phyloP scores from a whole-genome alignment of 257 asterid genomes.

The Paraleonurus japonicus region DNA sequence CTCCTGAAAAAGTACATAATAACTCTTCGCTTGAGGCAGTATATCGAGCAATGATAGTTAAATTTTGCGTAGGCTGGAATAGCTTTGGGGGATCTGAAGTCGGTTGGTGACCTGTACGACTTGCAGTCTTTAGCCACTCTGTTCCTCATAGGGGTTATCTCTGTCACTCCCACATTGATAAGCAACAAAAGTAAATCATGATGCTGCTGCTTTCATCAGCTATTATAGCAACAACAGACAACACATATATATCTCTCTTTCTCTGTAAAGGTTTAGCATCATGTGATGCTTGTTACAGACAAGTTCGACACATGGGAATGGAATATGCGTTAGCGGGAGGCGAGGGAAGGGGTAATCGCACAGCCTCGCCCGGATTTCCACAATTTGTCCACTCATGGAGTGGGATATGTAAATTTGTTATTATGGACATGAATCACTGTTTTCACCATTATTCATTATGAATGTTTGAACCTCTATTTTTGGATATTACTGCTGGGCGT shows the following conservation, averaged over 20 bases:
- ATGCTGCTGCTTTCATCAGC: slow-evolving; percentile 17
- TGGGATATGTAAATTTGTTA: slow-evolving; percentile 19
- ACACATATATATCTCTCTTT: background rate
- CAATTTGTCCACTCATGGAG: background rate
- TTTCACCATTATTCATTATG: background rate
- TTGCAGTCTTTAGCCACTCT: slow-evolving; percentile 77
- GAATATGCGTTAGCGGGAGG: background rate
- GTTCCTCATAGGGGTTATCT: slow-evolving; percentile 77
- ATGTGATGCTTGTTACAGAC: slow-evolving; percentile 5
- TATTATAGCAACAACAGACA: background rate
- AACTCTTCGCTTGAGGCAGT: background rate
- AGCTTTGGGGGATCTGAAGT: slow-evolving; percentile 83
- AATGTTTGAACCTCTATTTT: background rate
- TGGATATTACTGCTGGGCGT: background rate
- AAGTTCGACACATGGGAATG: slow-evolving; percentile 1
- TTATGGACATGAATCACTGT: slow-evolving; percentile 6
- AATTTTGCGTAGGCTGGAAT: slow-evolving; percentile 77
- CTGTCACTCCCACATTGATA: slow-evolving; percentile 71
- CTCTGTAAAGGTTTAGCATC: slow-evolving; percentile 20
- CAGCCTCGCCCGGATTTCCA: background rate
- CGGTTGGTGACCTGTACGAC: slow-evolving; percentile 89
- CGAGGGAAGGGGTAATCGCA: slow-evolving; percentile 9
- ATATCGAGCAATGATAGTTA: background rate
- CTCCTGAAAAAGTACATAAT: background rate
- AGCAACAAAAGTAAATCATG: slow-evolving; percentile 48